A percentile compares a stretch with the other conserved stretches of the same genome.
These are phyloP conservation scores for Fraxinus floribunda DNA, from an alignment of 305 asterid genomes.

Conservation along the genomic window DNA sequence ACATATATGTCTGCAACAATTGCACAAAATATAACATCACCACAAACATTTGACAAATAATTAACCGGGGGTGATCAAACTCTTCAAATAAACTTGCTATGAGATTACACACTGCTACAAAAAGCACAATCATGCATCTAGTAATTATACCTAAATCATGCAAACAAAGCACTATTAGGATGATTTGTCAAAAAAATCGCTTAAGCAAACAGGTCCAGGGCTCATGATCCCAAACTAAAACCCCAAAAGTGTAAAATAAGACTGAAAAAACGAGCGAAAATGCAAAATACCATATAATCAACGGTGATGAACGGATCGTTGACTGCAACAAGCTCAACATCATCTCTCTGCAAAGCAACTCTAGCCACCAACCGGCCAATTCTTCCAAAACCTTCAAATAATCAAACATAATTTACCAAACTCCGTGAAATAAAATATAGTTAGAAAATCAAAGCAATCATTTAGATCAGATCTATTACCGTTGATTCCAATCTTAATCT, in stretches of 20 bases:
- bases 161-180: not conserved
- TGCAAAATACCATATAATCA: constrained; percentile 44
- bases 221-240: not conserved
- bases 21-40: not conserved
- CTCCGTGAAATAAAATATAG: not conserved
- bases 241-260: not conserved
- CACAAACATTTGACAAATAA: not conserved
- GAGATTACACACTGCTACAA: not conserved
- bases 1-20: not conserved
- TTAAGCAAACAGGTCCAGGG: not conserved
- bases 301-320: constrained; percentile 54
- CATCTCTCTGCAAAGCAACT: constrained; percentile 58
- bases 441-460: not conserved
- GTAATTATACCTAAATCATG: not conserved
- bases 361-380: constrained; percentile 53
- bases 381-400: constrained; percentile 46
- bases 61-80: not conserved
- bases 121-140: not conserved
- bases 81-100: not conserved
- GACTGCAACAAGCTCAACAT: constrained; percentile 57
- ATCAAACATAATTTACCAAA: constrained; percentile 9
- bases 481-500: constrained; percentile 31
- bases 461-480: constrained; percentile 15
- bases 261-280: not conserved
- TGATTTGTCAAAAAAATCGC: not conserved